Conservation (phyloP, 2,329 filamentous ascomycete genomes). For the Paecilomyces niveus region DNA sequence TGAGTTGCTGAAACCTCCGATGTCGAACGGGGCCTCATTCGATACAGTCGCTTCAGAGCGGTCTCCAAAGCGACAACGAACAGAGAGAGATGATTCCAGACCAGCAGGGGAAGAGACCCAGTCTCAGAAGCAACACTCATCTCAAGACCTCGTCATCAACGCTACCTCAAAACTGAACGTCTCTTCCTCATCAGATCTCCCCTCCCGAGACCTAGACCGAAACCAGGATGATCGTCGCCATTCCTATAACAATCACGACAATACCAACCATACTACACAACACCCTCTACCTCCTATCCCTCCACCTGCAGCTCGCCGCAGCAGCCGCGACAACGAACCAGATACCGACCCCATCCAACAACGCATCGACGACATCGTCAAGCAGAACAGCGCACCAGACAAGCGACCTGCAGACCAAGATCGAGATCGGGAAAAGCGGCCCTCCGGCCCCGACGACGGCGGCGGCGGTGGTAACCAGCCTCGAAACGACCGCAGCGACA, state of each 20-base stretch:
- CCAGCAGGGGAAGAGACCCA: background rate
- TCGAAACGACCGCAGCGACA: slow-evolving; percentile 2
- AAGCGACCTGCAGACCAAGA: slow-evolving; percentile 7
- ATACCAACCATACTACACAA: slow-evolving; percentile 2
- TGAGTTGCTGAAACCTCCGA: slow-evolving; percentile 6
- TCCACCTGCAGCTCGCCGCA: slow-evolving; percentile 7
- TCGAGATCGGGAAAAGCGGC: slow-evolving; percentile 3
- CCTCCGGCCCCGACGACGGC: slow-evolving; percentile 1
- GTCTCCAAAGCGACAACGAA: slow-evolving; percentile 33
- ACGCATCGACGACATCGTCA: slow-evolving; percentile 30
- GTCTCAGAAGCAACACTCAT: background rate
- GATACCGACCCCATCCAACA: slow-evolving; percentile 26
- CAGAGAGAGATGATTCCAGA: slow-evolving; percentile 10
- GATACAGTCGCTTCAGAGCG: slow-evolving; percentile 12
- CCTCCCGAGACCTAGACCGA: background rate
- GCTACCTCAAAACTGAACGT: background rate
- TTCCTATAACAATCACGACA: slow-evolving; percentile 5
- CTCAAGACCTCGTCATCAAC: background rate
- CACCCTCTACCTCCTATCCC: slow-evolving; percentile 8
- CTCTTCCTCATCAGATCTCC: slow-evolving; percentile 1
- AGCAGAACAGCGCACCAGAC: slow-evolving; percentile 13
- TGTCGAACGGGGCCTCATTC: slow-evolving; percentile 7
- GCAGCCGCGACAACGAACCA: slow-evolving; percentile 2
- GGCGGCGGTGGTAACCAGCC: slow-evolving; percentile 1
- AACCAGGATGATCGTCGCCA: background rate